phyloP scores from a whole-genome alignment of 305 asterid species.

The Petunia hybrid region DNA sequence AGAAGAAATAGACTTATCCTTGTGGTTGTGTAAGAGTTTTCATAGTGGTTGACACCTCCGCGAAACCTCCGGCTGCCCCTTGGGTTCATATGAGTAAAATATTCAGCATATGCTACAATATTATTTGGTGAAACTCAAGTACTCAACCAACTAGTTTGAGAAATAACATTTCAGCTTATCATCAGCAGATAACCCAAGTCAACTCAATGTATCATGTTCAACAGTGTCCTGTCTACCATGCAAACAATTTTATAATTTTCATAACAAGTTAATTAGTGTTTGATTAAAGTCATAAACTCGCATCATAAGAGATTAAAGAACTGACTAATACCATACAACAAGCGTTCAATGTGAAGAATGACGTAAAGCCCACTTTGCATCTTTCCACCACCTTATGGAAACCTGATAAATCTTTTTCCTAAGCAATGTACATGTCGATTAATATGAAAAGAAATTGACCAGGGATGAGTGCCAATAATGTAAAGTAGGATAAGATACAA shows the following conservation, averaged over 20 bases:
- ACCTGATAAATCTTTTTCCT: not conserved
- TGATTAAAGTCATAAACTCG: conserved; percentile 22
- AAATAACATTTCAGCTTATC: not conserved
- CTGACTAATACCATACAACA: conserved; percentile 18
- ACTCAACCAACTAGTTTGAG: not conserved
- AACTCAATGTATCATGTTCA: not conserved
- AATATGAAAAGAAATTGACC: not conserved
- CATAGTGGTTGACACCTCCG: no score
- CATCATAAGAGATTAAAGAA: not conserved
- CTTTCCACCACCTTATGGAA: not conserved
- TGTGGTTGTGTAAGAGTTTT: no score
- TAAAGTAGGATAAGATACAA: not conserved
- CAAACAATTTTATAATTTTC: not conserved
- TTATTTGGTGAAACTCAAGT: no score
- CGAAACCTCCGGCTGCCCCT: no score
- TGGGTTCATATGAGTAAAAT: no score
- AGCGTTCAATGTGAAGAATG: not conserved
- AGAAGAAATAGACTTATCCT: no score
- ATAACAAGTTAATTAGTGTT: conserved; percentile 24
- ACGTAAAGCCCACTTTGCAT: not conserved
- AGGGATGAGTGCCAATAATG: not conserved
- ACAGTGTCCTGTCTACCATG: not conserved
- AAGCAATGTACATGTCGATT: not conserved
- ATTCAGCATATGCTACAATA: no score
- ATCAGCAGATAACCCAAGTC: not conserved